phyloP scores from a whole-genome alignment of 176 grass and related monocot genomes.

The Microstegium vimineum region DNA sequence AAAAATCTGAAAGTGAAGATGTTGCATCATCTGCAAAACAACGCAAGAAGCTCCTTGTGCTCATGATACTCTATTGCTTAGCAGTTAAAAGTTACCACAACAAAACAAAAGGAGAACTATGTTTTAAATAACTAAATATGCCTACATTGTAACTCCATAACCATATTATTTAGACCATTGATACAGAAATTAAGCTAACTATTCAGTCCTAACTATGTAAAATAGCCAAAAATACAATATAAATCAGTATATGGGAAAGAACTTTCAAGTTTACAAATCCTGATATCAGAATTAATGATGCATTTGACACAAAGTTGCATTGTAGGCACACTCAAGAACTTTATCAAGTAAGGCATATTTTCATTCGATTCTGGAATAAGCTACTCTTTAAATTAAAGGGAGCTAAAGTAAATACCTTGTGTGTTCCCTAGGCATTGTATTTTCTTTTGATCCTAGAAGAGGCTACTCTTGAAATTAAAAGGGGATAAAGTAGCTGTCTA shows the following conservation, averaged over 20 bases:
- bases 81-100: not conserved
- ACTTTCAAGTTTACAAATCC: not conserved
- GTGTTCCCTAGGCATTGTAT: not conserved
- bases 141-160: no score
- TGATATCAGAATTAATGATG: not conserved
- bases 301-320: not conserved
- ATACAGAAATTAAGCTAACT: not conserved
- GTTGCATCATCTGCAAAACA: not conserved
- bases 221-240: not conserved
- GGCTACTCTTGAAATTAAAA: not conserved
- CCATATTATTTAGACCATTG: not conserved
- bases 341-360: not conserved
- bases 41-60: not conserved
- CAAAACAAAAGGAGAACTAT: not conserved
- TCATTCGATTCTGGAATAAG: not conserved
- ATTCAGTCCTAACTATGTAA: not conserved
- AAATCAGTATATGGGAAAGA: not conserved
- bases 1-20: not conserved
- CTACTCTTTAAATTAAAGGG: not conserved
- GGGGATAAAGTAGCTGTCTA: not conserved
- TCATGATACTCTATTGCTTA: not conserved
- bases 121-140: not conserved
- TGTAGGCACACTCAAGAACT: not conserved
- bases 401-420: not conserved
- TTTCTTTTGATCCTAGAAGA: not conserved